A percentile compares a stretch with the other conserved stretches of the same genome.
These are phyloP conservation scores for Corinectria fuckeliana DNA, from an alignment of 2,329 filamentous ascomycete genomes.

Conservation along the genomic window DNA sequence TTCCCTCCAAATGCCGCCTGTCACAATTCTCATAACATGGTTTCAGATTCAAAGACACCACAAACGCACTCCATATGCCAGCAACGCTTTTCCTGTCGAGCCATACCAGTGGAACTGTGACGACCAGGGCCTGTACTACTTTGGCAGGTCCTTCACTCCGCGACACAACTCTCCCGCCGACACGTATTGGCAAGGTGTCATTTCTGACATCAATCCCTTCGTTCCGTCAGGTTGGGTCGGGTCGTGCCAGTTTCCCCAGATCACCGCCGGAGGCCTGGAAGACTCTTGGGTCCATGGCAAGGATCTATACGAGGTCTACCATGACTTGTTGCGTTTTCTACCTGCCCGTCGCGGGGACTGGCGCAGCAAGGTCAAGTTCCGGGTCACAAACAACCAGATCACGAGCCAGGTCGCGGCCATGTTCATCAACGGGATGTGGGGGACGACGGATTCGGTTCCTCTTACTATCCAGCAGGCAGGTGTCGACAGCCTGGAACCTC, in stretches of 20 bases:
- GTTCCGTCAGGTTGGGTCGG: slow-evolving; percentile 71
- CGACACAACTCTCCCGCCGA: slow-evolving; percentile 55
- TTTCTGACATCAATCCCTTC: slow-evolving; percentile 70
- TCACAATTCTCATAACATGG: not conserved
- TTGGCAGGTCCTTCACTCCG: slow-evolving; percentile 60
- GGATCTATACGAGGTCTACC: slow-evolving; percentile 81
- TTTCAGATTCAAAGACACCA: slow-evolving; percentile 78
- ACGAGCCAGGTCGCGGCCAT: slow-evolving; percentile 82
- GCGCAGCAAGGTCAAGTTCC: slow-evolving; percentile 60
- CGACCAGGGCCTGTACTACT: slow-evolving; percentile 73
- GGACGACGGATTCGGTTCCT: slow-evolving; percentile 48
- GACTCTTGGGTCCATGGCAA: slow-evolving; percentile 78
- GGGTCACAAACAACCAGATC: slow-evolving; percentile 83
- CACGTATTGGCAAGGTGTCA: slow-evolving; percentile 71
- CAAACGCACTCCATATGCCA: slow-evolving; percentile 81
- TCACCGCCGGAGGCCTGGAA: slow-evolving; percentile 72
- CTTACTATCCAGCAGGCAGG: slow-evolving; percentile 57
- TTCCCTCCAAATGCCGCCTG: not conserved
- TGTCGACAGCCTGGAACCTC: slow-evolving; percentile 77
- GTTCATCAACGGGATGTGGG: slow-evolving; percentile 75
- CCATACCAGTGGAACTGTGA: slow-evolving; percentile 75
- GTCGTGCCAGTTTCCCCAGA: slow-evolving; percentile 82
- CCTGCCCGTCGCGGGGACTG: slow-evolving; percentile 56
- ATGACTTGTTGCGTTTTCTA: slow-evolving; percentile 71
- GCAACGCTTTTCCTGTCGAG: slow-evolving; percentile 79